Conservation (phyloP, 176 grass and related monocot genomes). For the Raddia distichophylla region DNA sequence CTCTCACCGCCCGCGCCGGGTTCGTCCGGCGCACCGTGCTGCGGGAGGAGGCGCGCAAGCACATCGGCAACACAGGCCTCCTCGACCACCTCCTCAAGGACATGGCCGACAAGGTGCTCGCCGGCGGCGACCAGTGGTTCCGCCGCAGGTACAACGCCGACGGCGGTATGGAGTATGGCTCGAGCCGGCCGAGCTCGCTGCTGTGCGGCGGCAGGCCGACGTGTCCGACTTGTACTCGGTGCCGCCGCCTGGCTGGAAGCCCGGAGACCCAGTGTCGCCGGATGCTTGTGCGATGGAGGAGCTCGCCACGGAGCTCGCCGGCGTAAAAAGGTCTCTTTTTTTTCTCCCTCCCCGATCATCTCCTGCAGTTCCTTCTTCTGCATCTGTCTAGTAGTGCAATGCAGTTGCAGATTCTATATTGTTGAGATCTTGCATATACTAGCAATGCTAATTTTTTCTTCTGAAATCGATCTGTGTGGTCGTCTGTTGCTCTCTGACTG, state of each 20-base stretch:
- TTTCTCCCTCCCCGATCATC: too few relatives aligned
- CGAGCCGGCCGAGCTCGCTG: slow-evolving; percentile 65
- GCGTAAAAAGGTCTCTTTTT: too few relatives aligned
- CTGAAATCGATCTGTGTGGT: slow-evolving; percentile 4
- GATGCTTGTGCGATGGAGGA: too few relatives aligned
- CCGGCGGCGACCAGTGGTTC: slow-evolving; percentile 50
- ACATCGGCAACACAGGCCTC: slow-evolving; percentile 74
- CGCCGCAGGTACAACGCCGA: slow-evolving; percentile 58
- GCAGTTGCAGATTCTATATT: not conserved
- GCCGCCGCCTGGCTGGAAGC: slow-evolving; percentile 72
- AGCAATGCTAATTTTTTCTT: not conserved
- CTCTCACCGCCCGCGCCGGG: slow-evolving; percentile 35
- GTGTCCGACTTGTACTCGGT: slow-evolving; percentile 61
- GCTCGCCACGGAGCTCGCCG: too few relatives aligned
- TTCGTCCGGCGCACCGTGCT: slow-evolving; percentile 47
- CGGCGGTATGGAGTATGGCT: slow-evolving; percentile 78
- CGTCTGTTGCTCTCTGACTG: slow-evolving; percentile 28
- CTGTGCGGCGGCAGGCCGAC: slow-evolving; percentile 44
- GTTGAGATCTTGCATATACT: not conserved
- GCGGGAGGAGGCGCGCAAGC: slow-evolving; percentile 49
- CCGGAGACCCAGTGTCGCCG: slow-evolving; percentile 47
- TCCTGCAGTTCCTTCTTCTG: not conserved
- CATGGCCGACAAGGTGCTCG: slow-evolving; percentile 49
- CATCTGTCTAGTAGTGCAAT: not conserved
- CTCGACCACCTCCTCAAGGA: slow-evolving; percentile 83